phyloP scores from a whole-genome alignment of 2,329 filamentous ascomycete genomes.

The Clonostachys chloroleuca region DNA sequence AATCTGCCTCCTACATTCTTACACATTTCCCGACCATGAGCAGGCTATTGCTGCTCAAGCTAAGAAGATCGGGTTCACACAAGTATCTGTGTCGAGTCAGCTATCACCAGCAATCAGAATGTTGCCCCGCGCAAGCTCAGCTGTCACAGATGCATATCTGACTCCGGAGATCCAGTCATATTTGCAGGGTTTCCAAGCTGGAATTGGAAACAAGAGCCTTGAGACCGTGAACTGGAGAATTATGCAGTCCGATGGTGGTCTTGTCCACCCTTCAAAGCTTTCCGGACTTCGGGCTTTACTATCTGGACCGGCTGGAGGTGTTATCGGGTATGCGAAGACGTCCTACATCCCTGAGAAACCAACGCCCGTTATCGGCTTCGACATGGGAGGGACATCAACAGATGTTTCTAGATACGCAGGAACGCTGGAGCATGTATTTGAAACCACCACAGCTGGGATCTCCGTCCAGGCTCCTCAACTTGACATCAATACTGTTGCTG shows the following conservation, averaged over 20 bases:
- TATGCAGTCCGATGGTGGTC: slow-evolving; percentile 4
- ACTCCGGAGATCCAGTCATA: slow-evolving; percentile 30
- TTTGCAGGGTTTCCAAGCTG: slow-evolving; percentile 20
- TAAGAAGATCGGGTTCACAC: slow-evolving; percentile 30
- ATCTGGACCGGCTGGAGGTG: slow-evolving; percentile 72
- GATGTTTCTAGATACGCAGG: slow-evolving; percentile 66
- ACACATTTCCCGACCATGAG: slow-evolving; percentile 63
- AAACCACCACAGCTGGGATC: slow-evolving; percentile 74
- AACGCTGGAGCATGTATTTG: slow-evolving; percentile 47
- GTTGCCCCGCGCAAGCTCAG: slow-evolving; percentile 34
- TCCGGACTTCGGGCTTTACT: slow-evolving; percentile 59
- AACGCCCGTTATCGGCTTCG: slow-evolving; percentile 71
- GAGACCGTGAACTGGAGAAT: background rate
- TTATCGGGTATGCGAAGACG: slow-evolving; percentile 71
- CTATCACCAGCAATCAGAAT: slow-evolving; percentile 35
- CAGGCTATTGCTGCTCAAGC: slow-evolving; percentile 25
- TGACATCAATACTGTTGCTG: slow-evolving; percentile 78
- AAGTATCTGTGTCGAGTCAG: slow-evolving; percentile 4
- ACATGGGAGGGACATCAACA: slow-evolving; percentile 69
- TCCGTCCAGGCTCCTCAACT: slow-evolving; percentile 76
- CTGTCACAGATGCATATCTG: slow-evolving; percentile 35
- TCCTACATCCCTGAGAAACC: slow-evolving; percentile 65
- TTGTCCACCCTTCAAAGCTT: slow-evolving; percentile 6
- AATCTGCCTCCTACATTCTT: slow-evolving; percentile 68
- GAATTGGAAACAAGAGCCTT: background rate